phyloP scores from a whole-genome alignment of 106 monocot genomes.

The Amphibolis antarctica region DNA sequence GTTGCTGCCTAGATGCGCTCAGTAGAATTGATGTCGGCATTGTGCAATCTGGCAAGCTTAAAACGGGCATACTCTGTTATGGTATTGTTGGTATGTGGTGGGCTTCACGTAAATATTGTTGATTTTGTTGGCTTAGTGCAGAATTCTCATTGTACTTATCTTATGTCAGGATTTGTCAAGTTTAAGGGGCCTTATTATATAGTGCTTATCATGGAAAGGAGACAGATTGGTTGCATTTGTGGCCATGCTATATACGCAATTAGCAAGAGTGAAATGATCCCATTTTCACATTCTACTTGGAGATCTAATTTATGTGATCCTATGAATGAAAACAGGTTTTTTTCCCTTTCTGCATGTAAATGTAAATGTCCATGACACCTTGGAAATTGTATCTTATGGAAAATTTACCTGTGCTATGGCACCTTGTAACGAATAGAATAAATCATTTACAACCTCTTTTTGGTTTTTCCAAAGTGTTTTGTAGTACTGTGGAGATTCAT shows the following conservation, averaged over 20 bases:
- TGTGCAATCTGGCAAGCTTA: conserved; percentile 62
- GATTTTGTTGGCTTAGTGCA: not conserved
- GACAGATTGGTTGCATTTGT: conserved; percentile 63
- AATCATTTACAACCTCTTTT: not conserved
- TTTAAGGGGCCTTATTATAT: conserved; percentile 92
- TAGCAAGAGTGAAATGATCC: conserved; percentile 56
- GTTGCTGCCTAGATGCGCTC: conserved; percentile 50
- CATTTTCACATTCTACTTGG: conserved; percentile 36
- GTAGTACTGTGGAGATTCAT: not conserved
- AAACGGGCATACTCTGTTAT: conserved; percentile 73
- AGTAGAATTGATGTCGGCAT: conserved; percentile 64
- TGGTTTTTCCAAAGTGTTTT: not conserved
- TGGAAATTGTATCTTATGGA: conserved; percentile 1
- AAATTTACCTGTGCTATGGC: not conserved
- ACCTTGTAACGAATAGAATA: not conserved
- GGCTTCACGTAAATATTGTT: not conserved
- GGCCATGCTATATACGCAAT: conserved; percentile 66
- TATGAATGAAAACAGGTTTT: conserved; percentile 76
- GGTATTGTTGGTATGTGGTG: conserved; percentile 77
- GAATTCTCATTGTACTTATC: not conserved
- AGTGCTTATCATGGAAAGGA: conserved; percentile 75
- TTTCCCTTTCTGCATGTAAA: conserved; percentile 21
- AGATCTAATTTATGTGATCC: conserved; percentile 33
- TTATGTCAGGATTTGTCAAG: conserved; percentile 72
- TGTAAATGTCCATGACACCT: conserved; percentile 13